Base-by-base conservation (phyloP, 2,329 filamentous ascomycete species). In the Thielaviopsis cerberus region DNA sequence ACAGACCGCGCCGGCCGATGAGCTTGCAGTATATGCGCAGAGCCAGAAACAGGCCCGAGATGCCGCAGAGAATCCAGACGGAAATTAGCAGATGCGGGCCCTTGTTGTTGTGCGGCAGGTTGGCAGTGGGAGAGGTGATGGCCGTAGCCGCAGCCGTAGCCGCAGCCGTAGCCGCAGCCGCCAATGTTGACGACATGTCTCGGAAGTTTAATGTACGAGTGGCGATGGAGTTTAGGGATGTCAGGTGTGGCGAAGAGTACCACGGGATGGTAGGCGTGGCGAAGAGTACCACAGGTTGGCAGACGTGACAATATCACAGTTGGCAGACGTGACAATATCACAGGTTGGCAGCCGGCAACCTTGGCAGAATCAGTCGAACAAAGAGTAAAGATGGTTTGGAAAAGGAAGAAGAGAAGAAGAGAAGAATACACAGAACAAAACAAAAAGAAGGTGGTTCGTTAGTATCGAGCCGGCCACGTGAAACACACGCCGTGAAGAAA, bases 1-100 rank as follows among this genome's bases (percentile, higher is more conserved):
- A 71, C 25, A 71, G 37, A 52, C 68, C 69, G 37, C 66, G 64
- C 1, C 65, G 66, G 13, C 68, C 65, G 63, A 66, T 67, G 26
- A 66, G 53, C 54, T 71, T 71, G 65, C 69, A 71, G 64, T 71
- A 71, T 27, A 70, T 55, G 5, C 69, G 64, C 20, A 71, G 57
- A 11, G 62, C 61, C 4, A 71, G 58, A 51, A 63, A 63, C 3
- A 52, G 15, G 0, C 58, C 34, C n/a, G 60, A 60, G 15, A 63
- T 15, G 7, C 25, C 53, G 25, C 57, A 54, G 5, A 62, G 55
- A 50, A 59, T 26, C 62, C 62, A 63, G 25, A 58, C 58, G 20
- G 58, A 57, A n/a, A n/a, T 48, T 2, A 57, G 27, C 3, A 56
- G 45, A 1, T 22, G 51, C 4, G 60, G 60, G 0, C 60, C 61